Evolutionary conservation across 148 eudicot genomes (phyloP), one percentile per base, ranked within the genome.

Genomic region (Pharnaceum exiguum): DNA sequence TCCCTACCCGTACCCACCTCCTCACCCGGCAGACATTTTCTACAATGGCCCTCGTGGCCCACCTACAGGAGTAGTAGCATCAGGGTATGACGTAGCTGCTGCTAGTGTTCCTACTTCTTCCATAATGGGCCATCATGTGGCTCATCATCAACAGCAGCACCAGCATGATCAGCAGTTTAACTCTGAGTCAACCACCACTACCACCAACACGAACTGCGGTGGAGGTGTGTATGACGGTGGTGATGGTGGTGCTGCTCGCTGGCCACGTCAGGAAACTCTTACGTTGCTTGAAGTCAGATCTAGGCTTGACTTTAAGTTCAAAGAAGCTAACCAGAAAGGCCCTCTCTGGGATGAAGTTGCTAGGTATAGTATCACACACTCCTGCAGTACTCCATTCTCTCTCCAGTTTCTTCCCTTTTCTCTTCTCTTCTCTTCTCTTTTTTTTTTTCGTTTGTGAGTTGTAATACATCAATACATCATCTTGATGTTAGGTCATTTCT

Each of bases 341-440:
- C 99, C 96, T 36, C 75, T 93, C 56, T 93, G 99, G 99, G 99
- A 89, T 78, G 99, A 93, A 75, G 85, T 93, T 65, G 85, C 96
- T 71, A 93, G 99, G 99, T 86, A 71, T 62, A 3, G 22, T 45
- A n/a, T n/a, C n/a, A n/a, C n/a, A n/a, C 22, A 49, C 3, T 48
- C 42, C 49, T 26, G 13, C 10, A 18, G 5, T 35, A 35, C 43
- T 36, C 5, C 39, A 18, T 23, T 56, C 72, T 28, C 3, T 36
- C 42, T 48, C 30, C 57, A 57, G 31, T 18, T 62, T 42, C 15
- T 1, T 46, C 28, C 8, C 39, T 24, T 17, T 31, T 25, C 0
- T 38, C 45, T 16, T 3, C 12, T 4, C 43, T 46, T 33, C 3
- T 12, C n/a, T n/a, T n/a, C n/a, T n/a, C n/a, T n/a, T n/a, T n/a